A percentile compares a stretch with the other conserved stretches of the same genome.
phyloP scores from a whole-genome alignment of 768 basidiomycete genomes.

The Cyclocybe cylindracea region DNA sequence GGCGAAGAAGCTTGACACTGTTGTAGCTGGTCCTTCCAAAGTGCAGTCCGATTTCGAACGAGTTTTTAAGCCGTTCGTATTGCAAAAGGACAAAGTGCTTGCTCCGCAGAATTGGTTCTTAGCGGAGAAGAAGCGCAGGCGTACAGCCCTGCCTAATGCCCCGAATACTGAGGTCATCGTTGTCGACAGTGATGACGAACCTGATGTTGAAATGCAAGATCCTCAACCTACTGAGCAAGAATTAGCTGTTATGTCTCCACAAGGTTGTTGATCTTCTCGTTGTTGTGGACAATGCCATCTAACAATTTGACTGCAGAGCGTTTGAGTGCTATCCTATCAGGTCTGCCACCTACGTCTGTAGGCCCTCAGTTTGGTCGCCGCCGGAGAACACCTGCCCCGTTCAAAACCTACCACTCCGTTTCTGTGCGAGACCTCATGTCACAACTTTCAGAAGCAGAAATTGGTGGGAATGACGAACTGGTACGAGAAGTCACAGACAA shows the following conservation, averaged over 20 bases:
- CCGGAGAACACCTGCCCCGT: constrained; percentile 18
- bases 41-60: constrained; percentile 66
- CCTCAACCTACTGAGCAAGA: constrained; percentile 18
- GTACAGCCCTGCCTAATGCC: constrained; percentile 10
- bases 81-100: constrained; percentile 73
- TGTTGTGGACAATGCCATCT: no score
- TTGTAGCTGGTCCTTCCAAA: constrained; percentile 37
- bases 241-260: constrained; percentile 34
- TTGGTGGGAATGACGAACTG: constrained; percentile 66
- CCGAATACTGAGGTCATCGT: constrained; percentile 53
- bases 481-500: constrained; percentile 65
- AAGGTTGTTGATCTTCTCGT: constrained; percentile 35
- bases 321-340: constrained; percentile 35
- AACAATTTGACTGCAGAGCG: constrained; percentile 31
- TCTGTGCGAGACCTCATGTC: constrained; percentile 51
- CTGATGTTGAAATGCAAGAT: constrained; percentile 26
- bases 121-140: constrained; percentile 28
- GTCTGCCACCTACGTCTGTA: constrained; percentile 27
- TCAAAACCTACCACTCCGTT: constrained; percentile 37
- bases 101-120: constrained; percentile 77
- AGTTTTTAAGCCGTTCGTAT: constrained; percentile 75
- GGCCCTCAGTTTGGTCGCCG: constrained; percentile 13
- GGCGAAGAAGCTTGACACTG: constrained; percentile 23
- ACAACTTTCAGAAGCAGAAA: constrained; percentile 75
- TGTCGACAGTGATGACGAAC: constrained; percentile 52